Conservation (phyloP, 352 stramenopile genomes). For the Pythium diclinum region DNA sequence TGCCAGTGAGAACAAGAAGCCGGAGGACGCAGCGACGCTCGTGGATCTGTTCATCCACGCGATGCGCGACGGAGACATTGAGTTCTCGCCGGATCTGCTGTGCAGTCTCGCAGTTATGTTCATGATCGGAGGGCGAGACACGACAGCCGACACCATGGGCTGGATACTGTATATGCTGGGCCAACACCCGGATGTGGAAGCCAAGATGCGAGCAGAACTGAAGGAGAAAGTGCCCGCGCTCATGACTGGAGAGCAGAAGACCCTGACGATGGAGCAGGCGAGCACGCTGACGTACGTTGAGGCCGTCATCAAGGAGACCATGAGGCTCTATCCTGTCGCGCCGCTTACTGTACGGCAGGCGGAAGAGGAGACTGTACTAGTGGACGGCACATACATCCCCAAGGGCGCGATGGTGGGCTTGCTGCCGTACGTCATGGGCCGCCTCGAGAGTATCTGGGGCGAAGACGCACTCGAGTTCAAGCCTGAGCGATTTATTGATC, state of each 20-base stretch:
- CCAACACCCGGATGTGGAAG: slow-evolving; percentile 34
- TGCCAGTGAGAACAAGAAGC: background rate
- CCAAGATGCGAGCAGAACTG: slow-evolving; percentile 31
- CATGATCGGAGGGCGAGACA: slow-evolving; percentile 47
- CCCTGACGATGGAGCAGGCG: slow-evolving; percentile 16
- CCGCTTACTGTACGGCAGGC: slow-evolving; percentile 27
- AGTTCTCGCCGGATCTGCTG: slow-evolving; percentile 28
- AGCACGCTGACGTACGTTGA: slow-evolving; percentile 19
- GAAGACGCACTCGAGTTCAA: slow-evolving; percentile 30
- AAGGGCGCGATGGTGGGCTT: slow-evolving; percentile 26
- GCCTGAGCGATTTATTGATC: slow-evolving; percentile 29
- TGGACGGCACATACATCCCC: slow-evolving; percentile 31
- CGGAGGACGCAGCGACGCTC: slow-evolving; percentile 12
- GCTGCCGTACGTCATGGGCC: slow-evolving; percentile 30
- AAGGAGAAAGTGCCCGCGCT: slow-evolving; percentile 21
- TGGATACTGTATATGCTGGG: slow-evolving; percentile 45
- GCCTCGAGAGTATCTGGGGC: slow-evolving; percentile 29
- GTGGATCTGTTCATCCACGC: slow-evolving; percentile 25
- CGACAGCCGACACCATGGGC: slow-evolving; percentile 38
- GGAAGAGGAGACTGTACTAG: slow-evolving; percentile 27
- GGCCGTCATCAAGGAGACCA: slow-evolving; percentile 34
- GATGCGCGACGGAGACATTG: slow-evolving; percentile 16
- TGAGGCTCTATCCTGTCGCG: slow-evolving; percentile 35
- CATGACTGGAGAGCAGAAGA: background rate
- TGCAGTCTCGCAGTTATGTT: slow-evolving; percentile 50